A percentile compares a stretch with the other conserved stretches of the same genome.
phyloP scores from a whole-genome alignment of 208 protist genomes.

The Spongospora subterranea region DNA sequence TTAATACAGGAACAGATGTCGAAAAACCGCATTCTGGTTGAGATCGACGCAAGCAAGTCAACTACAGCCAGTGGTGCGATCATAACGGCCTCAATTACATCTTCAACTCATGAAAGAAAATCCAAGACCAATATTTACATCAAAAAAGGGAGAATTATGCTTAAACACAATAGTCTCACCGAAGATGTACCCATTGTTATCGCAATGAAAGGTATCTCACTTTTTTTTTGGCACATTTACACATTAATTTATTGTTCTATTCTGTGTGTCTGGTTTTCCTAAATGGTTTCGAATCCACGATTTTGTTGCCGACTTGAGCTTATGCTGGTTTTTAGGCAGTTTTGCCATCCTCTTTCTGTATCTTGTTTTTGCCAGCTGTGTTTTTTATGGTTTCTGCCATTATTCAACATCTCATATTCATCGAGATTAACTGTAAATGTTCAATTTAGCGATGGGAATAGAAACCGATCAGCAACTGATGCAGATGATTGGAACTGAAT shows the following conservation, averaged over 20 bases:
- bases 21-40: constrained; percentile 98
- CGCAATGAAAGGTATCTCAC: constrained; percentile 85
- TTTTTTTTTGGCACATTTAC: neutral
- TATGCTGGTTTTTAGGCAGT: too few relatives aligned
- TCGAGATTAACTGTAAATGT: too few relatives aligned
- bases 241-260: neutral
- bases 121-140: constrained; percentile 72
- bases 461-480: constrained; percentile 96
- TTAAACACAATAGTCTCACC: constrained; percentile 96
- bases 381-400: too few relatives aligned
- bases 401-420: too few relatives aligned
- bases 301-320: too few relatives aligned
- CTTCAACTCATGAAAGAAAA: constrained; percentile 72
- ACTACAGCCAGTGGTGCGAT: constrained; percentile 58
- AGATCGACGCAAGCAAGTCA: constrained; percentile 66
- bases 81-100: constrained; percentile 74
- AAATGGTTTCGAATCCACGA: too few relatives aligned
- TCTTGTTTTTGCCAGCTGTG: too few relatives aligned
- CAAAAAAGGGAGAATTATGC: constrained; percentile 91
- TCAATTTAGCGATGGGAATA: constrained; percentile 88
- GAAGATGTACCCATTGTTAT: constrained; percentile 97
- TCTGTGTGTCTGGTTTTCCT: too few relatives aligned
- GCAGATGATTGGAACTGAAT: constrained; percentile 56
- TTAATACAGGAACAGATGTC: constrained; percentile 90
- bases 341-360: too few relatives aligned